Percentiles rank a stretch among this genome's conserved stretches.
Conservation (phyloP, 2,329 filamentous ascomycete genomes). For the Pezicula rhizophila region DNA sequence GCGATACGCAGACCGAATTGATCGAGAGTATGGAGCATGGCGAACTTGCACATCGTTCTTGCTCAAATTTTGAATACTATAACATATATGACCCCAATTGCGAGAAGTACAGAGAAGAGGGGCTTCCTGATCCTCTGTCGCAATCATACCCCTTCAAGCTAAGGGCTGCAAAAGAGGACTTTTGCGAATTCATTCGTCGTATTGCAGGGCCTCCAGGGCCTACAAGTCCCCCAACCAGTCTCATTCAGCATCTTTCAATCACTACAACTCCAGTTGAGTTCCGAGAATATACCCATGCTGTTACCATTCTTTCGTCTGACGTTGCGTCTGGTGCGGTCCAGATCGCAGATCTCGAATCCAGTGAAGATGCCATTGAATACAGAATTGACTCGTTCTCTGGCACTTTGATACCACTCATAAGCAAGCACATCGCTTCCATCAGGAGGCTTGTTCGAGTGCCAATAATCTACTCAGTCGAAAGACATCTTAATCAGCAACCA, state of each 20-base stretch:
- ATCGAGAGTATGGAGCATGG: slow-evolving; percentile 33
- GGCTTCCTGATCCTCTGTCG: slow-evolving; percentile 29
- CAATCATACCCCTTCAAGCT: slow-evolving; percentile 37
- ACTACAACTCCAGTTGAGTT: slow-evolving; percentile 43
- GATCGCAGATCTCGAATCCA: slow-evolving; percentile 59
- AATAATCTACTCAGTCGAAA: not conserved
- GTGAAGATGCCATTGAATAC: slow-evolving; percentile 60
- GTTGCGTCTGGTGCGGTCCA: slow-evolving; percentile 47
- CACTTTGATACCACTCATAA: slow-evolving; percentile 17
- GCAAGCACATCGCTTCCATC: slow-evolving; percentile 2
- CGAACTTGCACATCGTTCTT: slow-evolving; percentile 49
- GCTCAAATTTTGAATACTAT: slow-evolving; percentile 69
- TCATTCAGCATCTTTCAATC: slow-evolving; percentile 49
- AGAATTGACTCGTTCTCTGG: slow-evolving; percentile 22
- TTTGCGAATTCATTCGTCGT: slow-evolving; percentile 48
- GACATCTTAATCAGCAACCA: not conserved
- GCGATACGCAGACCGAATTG: slow-evolving; percentile 51
- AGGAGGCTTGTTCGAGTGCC: slow-evolving; percentile 40
- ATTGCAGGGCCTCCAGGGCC: slow-evolving; percentile 44
- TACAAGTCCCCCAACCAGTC: slow-evolving; percentile 39
- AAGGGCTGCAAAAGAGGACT: slow-evolving; percentile 46
- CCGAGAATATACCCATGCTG: slow-evolving; percentile 53
- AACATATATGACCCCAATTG: slow-evolving; percentile 57
- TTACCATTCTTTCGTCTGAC: slow-evolving; percentile 50
- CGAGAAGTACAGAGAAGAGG: slow-evolving; percentile 22